phyloP scores from a whole-genome alignment of 140 eudicot species.

The Erigeron philadelphicus region DNA sequence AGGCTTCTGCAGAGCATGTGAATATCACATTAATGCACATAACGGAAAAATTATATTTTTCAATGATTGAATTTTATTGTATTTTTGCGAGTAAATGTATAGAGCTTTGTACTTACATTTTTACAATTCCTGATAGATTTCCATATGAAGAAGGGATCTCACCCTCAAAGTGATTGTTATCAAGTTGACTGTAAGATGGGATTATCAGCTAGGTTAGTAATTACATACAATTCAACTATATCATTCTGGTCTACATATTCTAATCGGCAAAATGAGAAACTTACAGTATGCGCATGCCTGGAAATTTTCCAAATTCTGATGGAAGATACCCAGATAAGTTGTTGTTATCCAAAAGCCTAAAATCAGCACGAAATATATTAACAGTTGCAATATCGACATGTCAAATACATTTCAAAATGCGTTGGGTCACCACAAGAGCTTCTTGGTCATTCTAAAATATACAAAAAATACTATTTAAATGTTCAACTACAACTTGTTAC shows the following conservation, averaged over 20 bases:
- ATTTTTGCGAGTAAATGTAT: background rate
- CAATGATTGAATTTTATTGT: background rate
- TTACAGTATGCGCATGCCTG: slow-evolving; percentile 53
- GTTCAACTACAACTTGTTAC: no score
- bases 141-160: slow-evolving; percentile 66
- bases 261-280: slow-evolving; percentile 16
- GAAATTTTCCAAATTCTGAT: slow-evolving; percentile 47
- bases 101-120: slow-evolving; percentile 54
- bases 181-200: slow-evolving; percentile 67
- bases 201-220: slow-evolving; percentile 1
- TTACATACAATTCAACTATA: background rate
- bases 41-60: background rate
- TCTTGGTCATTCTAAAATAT: no score
- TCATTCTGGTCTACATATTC: background rate
- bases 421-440: background rate
- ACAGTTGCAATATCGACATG: background rate
- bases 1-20: slow-evolving; percentile 57
- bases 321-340: slow-evolving; percentile 80
- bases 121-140: slow-evolving; percentile 50
- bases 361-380: slow-evolving; percentile 15
- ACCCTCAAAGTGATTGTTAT: slow-evolving; percentile 72
- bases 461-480: no score
- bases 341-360: slow-evolving; percentile 88
- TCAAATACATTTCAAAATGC: background rate
- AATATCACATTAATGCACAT: background rate